These are phyloP conservation scores for Solanum habrochaites DNA, from an alignment of 257 asterid genomes.

Conservation along the genomic window DNA sequence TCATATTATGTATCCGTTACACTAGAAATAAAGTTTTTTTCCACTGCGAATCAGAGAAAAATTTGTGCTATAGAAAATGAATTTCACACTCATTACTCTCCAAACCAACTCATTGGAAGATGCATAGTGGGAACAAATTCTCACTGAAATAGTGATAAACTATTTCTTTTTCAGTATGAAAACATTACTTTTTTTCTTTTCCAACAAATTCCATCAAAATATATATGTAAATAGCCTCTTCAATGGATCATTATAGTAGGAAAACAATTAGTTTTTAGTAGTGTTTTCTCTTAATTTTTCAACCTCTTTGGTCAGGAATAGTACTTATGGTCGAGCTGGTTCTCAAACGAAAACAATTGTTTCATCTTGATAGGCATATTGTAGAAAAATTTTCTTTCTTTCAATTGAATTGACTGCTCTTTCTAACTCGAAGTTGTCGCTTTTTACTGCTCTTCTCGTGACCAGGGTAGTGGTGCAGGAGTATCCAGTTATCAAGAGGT, in stretches of 20 bases:
- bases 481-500: constrained; percentile 60
- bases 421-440: background rate
- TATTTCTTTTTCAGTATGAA: background rate
- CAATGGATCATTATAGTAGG: background rate
- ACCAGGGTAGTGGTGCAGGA: constrained; percentile 43
- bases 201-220: background rate
- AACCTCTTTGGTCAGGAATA: background rate
- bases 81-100: background rate
- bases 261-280: background rate
- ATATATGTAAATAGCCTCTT: background rate
- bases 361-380: background rate
- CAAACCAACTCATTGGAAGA: background rate
- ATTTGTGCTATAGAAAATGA: background rate
- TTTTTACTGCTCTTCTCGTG: background rate
- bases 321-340: background rate
- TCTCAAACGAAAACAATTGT: background rate
- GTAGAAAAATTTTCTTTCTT: background rate
- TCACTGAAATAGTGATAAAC: background rate
- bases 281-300: background rate
- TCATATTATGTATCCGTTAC: background rate
- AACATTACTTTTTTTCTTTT: background rate
- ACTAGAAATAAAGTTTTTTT: background rate
- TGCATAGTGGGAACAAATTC: background rate
- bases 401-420: background rate
- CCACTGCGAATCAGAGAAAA: background rate